These are phyloP conservation scores for Cardamine chenopodiifolia DNA, from an alignment of 345 rosid genomes.

Conservation along the genomic window DNA sequence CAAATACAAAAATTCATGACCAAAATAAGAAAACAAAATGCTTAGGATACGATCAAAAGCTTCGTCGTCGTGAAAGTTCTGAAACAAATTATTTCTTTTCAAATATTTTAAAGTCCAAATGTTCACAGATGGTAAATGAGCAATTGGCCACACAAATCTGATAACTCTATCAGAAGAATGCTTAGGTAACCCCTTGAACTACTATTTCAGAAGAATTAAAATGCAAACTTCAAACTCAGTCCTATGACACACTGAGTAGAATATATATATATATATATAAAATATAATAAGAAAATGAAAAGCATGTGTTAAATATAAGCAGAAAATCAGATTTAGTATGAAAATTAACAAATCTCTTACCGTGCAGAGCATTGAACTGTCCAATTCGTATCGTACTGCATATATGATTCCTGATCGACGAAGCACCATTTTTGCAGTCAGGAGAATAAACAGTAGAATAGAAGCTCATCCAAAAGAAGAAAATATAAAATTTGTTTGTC, in stretches of 20 bases:
- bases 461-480: conserved; percentile 2
- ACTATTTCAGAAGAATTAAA: neutral
- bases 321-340: conserved; percentile 4
- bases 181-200: neutral
- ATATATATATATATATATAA: neutral
- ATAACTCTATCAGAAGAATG: neutral
- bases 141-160: conserved; percentile 15
- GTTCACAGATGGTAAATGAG: conserved; percentile 9
- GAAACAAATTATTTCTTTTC: conserved; percentile 1
- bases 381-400: conserved; percentile 69
- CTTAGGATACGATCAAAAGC: conserved; percentile 11
- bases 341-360: conserved; percentile 54
- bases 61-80: conserved; percentile 4
- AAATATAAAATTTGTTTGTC: neutral
- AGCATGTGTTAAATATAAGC: neutral
- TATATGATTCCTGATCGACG: conserved; percentile 58
- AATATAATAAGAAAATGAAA: neutral
- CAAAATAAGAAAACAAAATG: neutral
- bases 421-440: conserved; percentile 32
- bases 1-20: neutral
- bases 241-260: conserved; percentile 1
- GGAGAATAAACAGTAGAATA: conserved; percentile 5
- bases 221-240: conserved; percentile 17
- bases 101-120: conserved; percentile 10
- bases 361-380: conserved; percentile 66